phyloP scores from a whole-genome alignment of 2,329 filamentous ascomycete species.

The Aureobasidium subglaciale region DNA sequence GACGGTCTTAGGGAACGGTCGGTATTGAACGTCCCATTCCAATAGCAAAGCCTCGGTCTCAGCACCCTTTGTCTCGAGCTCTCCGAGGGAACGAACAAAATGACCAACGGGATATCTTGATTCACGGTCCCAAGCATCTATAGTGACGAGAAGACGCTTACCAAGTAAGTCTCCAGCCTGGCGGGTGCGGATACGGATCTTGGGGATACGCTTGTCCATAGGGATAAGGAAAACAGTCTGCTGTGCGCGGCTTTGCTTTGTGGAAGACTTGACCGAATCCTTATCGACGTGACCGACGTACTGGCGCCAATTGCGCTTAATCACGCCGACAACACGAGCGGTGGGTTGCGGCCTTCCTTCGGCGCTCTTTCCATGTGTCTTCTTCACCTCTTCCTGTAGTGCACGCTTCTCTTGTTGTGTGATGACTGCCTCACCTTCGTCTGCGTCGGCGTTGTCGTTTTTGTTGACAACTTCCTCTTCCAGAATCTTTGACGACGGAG shows the following conservation, averaged over 20 bases:
- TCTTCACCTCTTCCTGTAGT: constrained; percentile 84
- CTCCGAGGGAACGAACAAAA: constrained; percentile 85
- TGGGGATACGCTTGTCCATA: constrained; percentile 97
- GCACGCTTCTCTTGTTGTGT: constrained; percentile 80
- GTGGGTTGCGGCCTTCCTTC: constrained; percentile 83
- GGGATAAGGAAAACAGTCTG: constrained; percentile 92
- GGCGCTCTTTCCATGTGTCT: constrained; percentile 65
- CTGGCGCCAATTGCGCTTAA: constrained; percentile 96
- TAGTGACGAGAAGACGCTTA: constrained; percentile 84
- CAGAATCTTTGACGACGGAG: constrained; percentile 88
- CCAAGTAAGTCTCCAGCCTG: constrained; percentile 84
- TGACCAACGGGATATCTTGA: constrained; percentile 89
- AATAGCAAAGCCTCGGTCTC: constrained; percentile 91
- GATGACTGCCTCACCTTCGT: constrained; percentile 66
- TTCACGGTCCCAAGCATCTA: constrained; percentile 92
- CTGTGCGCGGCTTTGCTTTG: constrained; percentile 71
- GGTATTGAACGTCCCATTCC: constrained; percentile 96
- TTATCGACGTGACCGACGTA: constrained; percentile 94
- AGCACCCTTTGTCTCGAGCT: constrained; percentile 92
- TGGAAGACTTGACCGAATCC: constrained; percentile 67
- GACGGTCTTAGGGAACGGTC: constrained; percentile 92
- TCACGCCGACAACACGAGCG: constrained; percentile 80
- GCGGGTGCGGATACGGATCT: constrained; percentile 85
- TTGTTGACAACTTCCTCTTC: constrained; percentile 88
- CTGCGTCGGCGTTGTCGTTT: constrained; percentile 86